phyloP scores from a whole-genome alignment of 2,329 filamentous ascomycete species.

The Polychaeton citri region DNA sequence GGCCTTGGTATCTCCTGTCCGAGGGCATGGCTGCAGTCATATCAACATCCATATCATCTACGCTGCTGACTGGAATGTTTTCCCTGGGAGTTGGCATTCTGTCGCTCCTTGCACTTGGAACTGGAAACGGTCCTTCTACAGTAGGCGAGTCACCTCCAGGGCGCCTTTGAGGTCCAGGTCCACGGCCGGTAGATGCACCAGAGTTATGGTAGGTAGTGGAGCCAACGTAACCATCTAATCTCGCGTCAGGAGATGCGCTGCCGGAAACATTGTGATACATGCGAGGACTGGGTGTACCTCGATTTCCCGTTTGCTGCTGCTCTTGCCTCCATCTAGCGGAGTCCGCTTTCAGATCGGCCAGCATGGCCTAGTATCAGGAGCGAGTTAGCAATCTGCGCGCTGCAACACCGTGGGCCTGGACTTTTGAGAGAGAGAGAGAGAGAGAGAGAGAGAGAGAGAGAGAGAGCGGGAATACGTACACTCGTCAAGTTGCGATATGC shows the following conservation, averaged over 20 bases:
- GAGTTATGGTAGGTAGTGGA: conserved; percentile 29
- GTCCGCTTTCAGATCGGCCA: conserved; percentile 34
- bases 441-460: not conserved
- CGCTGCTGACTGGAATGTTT: not conserved
- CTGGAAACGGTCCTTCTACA: conserved; percentile 17
- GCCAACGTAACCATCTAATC: conserved; percentile 16
- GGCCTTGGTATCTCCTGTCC: conserved; percentile 11
- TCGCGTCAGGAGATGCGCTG: conserved; percentile 24
- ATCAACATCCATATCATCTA: conserved; percentile 3
- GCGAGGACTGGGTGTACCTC: conserved; percentile 33
- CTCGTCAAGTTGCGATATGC: conserved; percentile 37
- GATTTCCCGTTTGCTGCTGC: conserved; percentile 21
- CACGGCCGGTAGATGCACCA: conserved; percentile 16
- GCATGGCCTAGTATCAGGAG: conserved; percentile 30
- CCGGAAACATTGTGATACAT: conserved; percentile 24
- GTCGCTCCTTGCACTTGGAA: conserved; percentile 3
- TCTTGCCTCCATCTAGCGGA: conserved; percentile 32
- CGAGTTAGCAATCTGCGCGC: too few relatives aligned
- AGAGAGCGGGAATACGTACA: conserved; percentile 20
- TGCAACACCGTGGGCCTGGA: too few relatives aligned
- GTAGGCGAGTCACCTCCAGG: conserved; percentile 24
- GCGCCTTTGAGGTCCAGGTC: conserved; percentile 27
- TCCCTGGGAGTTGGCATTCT: conserved; percentile 1
- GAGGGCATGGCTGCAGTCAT: conserved; percentile 16
- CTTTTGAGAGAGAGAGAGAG: too few relatives aligned